Evolutionary conservation across 176 grass and related monocot species (phyloP), one percentile per base, ranked within the genome.

Genomic region (Oryza coarctata): DNA sequence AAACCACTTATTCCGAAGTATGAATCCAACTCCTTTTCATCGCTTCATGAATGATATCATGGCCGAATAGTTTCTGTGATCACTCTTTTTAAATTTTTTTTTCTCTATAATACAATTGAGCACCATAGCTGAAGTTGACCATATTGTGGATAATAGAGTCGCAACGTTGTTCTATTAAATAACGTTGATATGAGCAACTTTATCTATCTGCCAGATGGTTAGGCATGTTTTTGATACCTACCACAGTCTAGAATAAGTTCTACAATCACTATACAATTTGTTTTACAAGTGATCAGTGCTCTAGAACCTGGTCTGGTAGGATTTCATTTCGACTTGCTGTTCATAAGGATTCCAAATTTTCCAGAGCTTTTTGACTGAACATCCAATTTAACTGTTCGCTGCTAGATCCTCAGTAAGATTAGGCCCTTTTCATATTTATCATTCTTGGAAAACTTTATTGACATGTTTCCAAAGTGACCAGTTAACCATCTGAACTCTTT

Each of bases 1-100:
- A 91, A 99, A 99, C 66, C 96, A 99, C 71, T 88, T 99, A 89
- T 95, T 99, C 86, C 85, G 93, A 93, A 99, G 96, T 99, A 99
- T 88, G 81, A 15, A 36, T 66, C 72, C 79, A 79, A 50, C 32
- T 76, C 25, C 31, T 86, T 5, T 81, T 62, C 26, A 20, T 66
- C 52, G 23, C 13, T 55, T 38, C n/a, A 17, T 58, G 20, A 76
- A 57, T 78, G 10, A 44, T 70, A 61, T 79, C 32, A 32, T 77
- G 63, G 18, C 69, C 50, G 45, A 49, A 62, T 39, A 65, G 11
- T 73, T 80, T 65, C 4, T 73, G 1, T 77, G 14, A 11, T 38
- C 58, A 20, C 45, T 49, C 40, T 49, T 80, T 30, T 65, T 81
- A 40, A 29, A 74, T 35, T 65, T 63, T 12, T 74, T 70, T 35